Evolutionary conservation across 441 rosid species (phyloP).

Genomic region (Jatropha podagrica): DNA sequence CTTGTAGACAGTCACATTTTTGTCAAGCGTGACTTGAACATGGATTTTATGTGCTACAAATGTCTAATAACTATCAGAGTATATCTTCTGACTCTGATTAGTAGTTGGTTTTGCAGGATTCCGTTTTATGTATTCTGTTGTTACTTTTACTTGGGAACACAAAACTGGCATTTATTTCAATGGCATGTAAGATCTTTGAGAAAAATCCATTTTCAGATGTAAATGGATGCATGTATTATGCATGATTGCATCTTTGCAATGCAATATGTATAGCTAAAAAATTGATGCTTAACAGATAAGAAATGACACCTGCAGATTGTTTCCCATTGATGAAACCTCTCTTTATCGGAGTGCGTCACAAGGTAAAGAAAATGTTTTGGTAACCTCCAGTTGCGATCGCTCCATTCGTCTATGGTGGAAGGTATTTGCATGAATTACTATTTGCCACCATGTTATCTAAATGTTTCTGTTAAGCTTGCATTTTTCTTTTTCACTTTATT

Average conservation of each 20-base stretch:
- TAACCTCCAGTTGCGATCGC: slow-evolving; percentile 59
- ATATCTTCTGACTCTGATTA: not conserved
- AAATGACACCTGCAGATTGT: slow-evolving; percentile 43
- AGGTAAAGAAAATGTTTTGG: slow-evolving; percentile 46
- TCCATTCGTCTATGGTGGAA: slow-evolving; percentile 79
- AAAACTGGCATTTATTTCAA: not conserved
- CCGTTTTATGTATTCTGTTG: not conserved
- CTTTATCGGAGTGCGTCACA: slow-evolving; percentile 38
- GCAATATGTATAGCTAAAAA: not conserved
- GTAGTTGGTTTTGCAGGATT: not conserved
- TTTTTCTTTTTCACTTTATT: not conserved
- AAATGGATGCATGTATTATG: not conserved
- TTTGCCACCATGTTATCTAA: slow-evolving; percentile 1
- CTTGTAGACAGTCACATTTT: too few species aligned
- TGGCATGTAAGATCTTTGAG: not conserved
- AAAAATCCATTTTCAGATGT: not conserved
- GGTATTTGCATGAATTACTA: slow-evolving; percentile 35
- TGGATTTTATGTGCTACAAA: not conserved
- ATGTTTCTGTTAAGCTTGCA: not conserved
- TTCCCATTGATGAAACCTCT: slow-evolving; percentile 43
- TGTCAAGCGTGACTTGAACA: too few species aligned
- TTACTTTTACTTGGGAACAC: not conserved
- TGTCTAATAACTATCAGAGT: not conserved
- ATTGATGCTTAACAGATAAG: slow-evolving; percentile 17
- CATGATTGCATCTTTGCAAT: not conserved